These are phyloP conservation scores for Zalerion maritima DNA, from an alignment of 495 filamentous ascomycete genomes.

Conservation along the genomic window DNA sequence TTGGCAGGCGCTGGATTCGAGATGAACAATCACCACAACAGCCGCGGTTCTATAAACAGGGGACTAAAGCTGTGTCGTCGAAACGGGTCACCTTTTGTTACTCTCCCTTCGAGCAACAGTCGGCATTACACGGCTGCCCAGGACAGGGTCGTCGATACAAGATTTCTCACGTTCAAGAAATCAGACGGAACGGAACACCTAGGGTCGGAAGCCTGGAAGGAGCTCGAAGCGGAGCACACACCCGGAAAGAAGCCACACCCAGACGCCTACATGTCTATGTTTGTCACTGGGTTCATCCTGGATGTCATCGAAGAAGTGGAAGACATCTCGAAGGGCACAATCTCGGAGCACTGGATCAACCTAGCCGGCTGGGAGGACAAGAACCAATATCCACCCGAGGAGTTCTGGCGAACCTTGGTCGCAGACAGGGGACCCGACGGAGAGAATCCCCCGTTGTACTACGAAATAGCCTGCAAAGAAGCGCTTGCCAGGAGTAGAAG, in stretches of 20 bases:
- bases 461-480: slow-evolving; percentile 13
- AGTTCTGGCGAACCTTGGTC: slow-evolving; percentile 29
- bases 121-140: too few species aligned
- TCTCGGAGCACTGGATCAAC: slow-evolving; percentile 7
- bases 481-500: too few species aligned
- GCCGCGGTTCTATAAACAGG: too few species aligned
- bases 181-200: slow-evolving; percentile 22
- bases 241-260: slow-evolving; percentile 9
- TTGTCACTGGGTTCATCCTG: slow-evolving; percentile 20
- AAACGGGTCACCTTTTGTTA: too few species aligned
- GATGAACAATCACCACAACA: too few species aligned
- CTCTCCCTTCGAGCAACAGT: too few species aligned
- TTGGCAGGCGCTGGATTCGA: too few species aligned
- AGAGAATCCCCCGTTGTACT: slow-evolving; percentile 21
- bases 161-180: too few species aligned
- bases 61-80: slow-evolving; percentile 1
- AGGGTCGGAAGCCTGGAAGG: slow-evolving; percentile 18
- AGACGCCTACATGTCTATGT: slow-evolving; percentile 27
- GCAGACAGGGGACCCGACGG: slow-evolving; percentile 21
- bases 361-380: slow-evolving; percentile 12
- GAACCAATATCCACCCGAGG: slow-evolving; percentile 14
- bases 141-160: too few species aligned
- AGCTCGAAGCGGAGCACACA: slow-evolving; percentile 14
- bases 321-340: slow-evolving; percentile 10
- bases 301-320: slow-evolving; percentile 13